These are phyloP conservation scores for Saturnispora serradocipensis DNA, from an alignment of 805 yeast genomes.

Conservation along the genomic window DNA sequence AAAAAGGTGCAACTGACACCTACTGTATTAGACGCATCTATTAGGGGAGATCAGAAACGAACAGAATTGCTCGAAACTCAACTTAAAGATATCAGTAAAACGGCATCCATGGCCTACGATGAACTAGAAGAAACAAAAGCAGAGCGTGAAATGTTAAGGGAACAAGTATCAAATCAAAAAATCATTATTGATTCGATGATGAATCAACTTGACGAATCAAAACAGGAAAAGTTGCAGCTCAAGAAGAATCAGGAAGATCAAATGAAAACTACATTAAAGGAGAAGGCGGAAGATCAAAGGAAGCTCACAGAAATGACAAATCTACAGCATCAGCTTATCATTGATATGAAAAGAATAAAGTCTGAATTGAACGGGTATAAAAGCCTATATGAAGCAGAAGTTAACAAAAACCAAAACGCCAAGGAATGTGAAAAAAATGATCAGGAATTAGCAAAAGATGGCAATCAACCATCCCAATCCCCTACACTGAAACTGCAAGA, in stretches of 20 bases:
- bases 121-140: constrained; percentile 19
- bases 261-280: constrained; percentile 1
- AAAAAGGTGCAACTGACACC: constrained; percentile 12
- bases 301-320: background rate
- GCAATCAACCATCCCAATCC: background rate
- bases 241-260: constrained; percentile 8
- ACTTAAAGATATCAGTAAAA: constrained; percentile 18
- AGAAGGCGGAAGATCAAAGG: background rate
- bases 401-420: background rate
- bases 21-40: constrained; percentile 15
- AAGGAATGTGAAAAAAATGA: background rate
- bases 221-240: constrained; percentile 1
- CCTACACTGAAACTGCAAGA: background rate
- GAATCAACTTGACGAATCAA: constrained; percentile 15
- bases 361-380: constrained; percentile 5
- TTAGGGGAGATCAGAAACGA: constrained; percentile 19
- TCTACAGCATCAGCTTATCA: constrained; percentile 1
- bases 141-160: constrained; percentile 18
- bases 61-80: constrained; percentile 17
- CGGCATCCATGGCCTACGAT: constrained; percentile 23
- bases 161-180: constrained; percentile 23
- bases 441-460: background rate
- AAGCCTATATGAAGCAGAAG: background rate
- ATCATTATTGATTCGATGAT: constrained; percentile 17
- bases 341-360: constrained; percentile 5